These are phyloP conservation scores for Xylogone sp. DNA, from an alignment of 2,329 filamentous ascomycete species.

Conservation along the genomic window DNA sequence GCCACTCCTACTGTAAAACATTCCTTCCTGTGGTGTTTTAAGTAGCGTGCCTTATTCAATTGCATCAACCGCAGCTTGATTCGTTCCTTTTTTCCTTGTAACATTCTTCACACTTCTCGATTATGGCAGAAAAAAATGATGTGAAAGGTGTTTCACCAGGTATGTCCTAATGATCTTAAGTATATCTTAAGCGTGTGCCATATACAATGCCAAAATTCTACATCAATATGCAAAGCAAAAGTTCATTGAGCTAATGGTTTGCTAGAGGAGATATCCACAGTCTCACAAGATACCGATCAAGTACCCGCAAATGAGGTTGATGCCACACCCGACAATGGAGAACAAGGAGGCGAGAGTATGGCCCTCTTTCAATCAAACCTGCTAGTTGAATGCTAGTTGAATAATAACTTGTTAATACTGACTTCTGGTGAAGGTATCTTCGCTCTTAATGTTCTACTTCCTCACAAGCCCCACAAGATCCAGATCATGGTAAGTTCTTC, in stretches of 20 bases:
- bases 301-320: slow-evolving; percentile 16
- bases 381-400: slow-evolving; percentile 1
- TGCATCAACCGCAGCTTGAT: not conserved
- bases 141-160: slow-evolving; percentile 21
- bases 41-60: not conserved
- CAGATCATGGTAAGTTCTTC: slow-evolving; percentile 70
- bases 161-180: slow-evolving; percentile 12
- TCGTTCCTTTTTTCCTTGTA: not conserved
- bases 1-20: not conserved
- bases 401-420: slow-evolving; percentile 10
- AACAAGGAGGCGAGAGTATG: slow-evolving; percentile 26
- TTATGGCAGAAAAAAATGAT: slow-evolving; percentile 27
- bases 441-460: slow-evolving; percentile 72
- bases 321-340: slow-evolving; percentile 21
- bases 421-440: slow-evolving; percentile 42
- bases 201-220: not conserved
- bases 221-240: not conserved
- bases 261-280: not conserved
- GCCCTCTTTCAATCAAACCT: slow-evolving; percentile 1
- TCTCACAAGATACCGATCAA: slow-evolving; percentile 13
- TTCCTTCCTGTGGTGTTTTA: not conserved
- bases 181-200: not conserved
- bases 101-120: slow-evolving; percentile 4
- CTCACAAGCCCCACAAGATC: slow-evolving; percentile 74
- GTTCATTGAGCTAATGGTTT: not conserved